Percentiles rank a stretch among this genome's conserved stretches.
These are phyloP conservation scores for Hippophae gyantsensis DNA, from an alignment of 306 rosid genomes.

Conservation along the genomic window DNA sequence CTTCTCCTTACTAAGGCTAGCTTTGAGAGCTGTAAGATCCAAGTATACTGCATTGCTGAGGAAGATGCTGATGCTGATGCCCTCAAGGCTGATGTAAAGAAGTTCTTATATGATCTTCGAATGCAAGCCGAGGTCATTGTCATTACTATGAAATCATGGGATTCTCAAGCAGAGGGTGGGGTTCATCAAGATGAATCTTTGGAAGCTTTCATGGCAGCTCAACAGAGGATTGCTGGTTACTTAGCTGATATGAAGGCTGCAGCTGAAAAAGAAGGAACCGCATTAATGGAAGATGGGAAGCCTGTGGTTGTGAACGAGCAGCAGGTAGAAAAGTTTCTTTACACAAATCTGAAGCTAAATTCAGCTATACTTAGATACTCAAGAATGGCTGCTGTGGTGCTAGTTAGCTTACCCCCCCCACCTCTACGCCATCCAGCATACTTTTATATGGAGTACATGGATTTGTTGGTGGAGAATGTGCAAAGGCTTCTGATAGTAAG, in stretches of 20 bases:
- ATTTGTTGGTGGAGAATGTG: slow-evolving; percentile 88
- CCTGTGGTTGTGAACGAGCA: slow-evolving; percentile 66
- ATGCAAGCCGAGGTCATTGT: slow-evolving; percentile 99
- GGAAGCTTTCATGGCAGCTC: slow-evolving; percentile 61
- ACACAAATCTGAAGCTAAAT: slow-evolving; percentile 81
- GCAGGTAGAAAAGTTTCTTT: slow-evolving; percentile 87
- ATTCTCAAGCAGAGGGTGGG: slow-evolving; percentile 46
- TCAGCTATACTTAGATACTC: slow-evolving; percentile 82
- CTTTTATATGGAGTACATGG: slow-evolving; percentile 98
- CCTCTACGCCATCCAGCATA: slow-evolving; percentile 80
- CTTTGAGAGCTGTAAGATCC: slow-evolving; percentile 96
- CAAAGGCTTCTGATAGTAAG: slow-evolving; percentile 90
- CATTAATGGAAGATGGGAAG: slow-evolving; percentile 84
- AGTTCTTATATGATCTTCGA: slow-evolving; percentile 89
- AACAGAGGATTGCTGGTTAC: slow-evolving; percentile 54
- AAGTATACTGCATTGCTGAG: slow-evolving; percentile 96
- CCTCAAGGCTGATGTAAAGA: slow-evolving; percentile 90
- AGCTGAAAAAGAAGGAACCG: slow-evolving; percentile 49
- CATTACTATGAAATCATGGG: slow-evolving; percentile 79
- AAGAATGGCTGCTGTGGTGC: slow-evolving; percentile 97
- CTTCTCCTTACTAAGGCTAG: slow-evolving; percentile 88
- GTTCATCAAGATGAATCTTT: slow-evolving; percentile 70
- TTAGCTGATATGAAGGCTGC: slow-evolving; percentile 47
- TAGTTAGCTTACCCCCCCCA: slow-evolving; percentile 94
- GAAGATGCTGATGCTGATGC: slow-evolving; percentile 88